Evolutionary conservation across 257 asterid species (phyloP), one percentile per base, ranked within the genome.

Genomic region (Lantana camara): DNA sequence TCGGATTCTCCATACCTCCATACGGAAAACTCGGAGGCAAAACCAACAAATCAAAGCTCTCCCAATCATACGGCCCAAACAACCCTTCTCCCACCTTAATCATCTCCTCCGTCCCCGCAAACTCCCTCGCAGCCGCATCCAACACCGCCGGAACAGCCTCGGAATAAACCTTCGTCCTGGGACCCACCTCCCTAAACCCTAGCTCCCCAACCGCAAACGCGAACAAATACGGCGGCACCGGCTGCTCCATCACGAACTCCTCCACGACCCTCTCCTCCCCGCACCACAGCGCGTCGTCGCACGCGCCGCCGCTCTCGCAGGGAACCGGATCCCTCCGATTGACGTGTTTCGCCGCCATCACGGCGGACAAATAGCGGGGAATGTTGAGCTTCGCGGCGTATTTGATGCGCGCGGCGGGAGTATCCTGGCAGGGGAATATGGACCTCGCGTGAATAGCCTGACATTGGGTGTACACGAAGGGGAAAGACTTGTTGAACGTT

Each of bases 1-100:
- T 82, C 3, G 99, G 99, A 64, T 93, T 93, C 77, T 93, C 99
- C 99, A 93, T 93, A 41, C 99, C 97, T 4, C 91, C 99, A 62
- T 84, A 86, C 1, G 99, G 97, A 67, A 93, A 93, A 73, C 99
- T 90, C 10, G 97, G 97, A 0, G 99, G 97, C 92, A 93, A 68
- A 57, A 93, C 99, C 86, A 93, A 57, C 78, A 93, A 77, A 86
- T 93, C 99, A 53, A 93, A 93, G 75, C 92, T 88, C 81, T 90
- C 97, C 97, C 99, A 93, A 13, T 85, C 99, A 42, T 93, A 93
- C 7, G 83, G 83, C 66, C 99, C 99, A 53, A 90, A 93, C 75
- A 93, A 76, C 64, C 58, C 80, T 82, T 93, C 99, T 17, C 96
- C 97, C 1, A 84, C 97, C 80, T 78, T 77, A 57, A 90, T 84